Base-by-base conservation (phyloP, 2,329 filamentous ascomycete genomes). In the Thielaviopsis ethacetica region DNA sequence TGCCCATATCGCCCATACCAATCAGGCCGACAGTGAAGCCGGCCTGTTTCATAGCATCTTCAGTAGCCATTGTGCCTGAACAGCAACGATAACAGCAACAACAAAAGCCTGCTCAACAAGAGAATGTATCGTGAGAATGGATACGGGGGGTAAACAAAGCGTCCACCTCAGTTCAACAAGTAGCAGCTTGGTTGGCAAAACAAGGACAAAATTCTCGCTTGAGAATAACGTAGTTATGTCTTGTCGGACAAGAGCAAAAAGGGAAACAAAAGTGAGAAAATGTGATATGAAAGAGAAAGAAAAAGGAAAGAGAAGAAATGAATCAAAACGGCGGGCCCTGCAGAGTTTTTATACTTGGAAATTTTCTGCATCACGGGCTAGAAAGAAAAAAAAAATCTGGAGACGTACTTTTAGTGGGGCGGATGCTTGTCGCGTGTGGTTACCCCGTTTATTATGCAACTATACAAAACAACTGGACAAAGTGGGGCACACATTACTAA, bases 1-100 rank as follows among this genome's bases (percentile, higher is more conserved):
- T 95, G 68, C 93, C 93, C 93, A 98, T 98, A 68, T 96, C 91
- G 64, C 93, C 93, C 91, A 98, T 96, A 62, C 93, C 93, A 70
- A 98, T 98, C 68, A 98, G 86, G 65, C 93, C 93, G 65, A 98
- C 81, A 63, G 85, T 82, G 69, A 88, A 88, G 67, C 80, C 76
- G 21, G 56, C 49, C 34, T 34, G 38, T 65, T 84, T 81, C 84
- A 81, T 81, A 30, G 53, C 44, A 19, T 49, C 38, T 60, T 53
- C 59, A 44, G 24, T 56, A 13, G 30, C 44, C 60, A 59, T 59
- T 15, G 26, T 55, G 38, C 15, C 24, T 50, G 41, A 21, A 56
- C 2, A 41, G 19, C 5, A 10, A 13, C 13, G 49, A 22, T 24
- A 22, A 51, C 9, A 26, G 21, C n/a, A 5, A 51, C 3, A 44